Percentiles rank a stretch among this genome's conserved stretches.
Conservation (phyloP, 495 filamentous ascomycete genomes). For the Jackrogersella multiformis region DNA sequence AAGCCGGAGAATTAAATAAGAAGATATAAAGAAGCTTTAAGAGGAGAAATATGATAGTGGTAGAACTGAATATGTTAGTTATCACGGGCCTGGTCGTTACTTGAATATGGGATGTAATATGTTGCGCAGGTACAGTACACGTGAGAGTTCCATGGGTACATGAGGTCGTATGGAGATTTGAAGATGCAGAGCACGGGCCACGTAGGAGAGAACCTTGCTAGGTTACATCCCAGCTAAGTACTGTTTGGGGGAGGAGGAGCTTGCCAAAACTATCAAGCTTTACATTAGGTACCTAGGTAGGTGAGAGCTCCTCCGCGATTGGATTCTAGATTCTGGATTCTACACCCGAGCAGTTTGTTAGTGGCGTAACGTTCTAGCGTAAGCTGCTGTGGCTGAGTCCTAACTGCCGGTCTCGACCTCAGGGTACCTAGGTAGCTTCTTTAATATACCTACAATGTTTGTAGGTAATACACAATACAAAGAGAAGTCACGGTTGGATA, state of each 20-base stretch:
- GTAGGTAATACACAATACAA: no score
- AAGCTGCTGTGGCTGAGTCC: slow-evolving; percentile 14
- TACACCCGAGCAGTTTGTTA: neutral
- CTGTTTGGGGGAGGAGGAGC: slow-evolving; percentile 3
- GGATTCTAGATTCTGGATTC: neutral
- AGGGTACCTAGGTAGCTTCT: no score
- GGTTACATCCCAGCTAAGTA: neutral
- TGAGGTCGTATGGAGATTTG: slow-evolving; percentile 23
- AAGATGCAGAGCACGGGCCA: slow-evolving; percentile 9
- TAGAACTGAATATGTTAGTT: slow-evolving; percentile 11
- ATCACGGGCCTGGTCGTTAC: slow-evolving; percentile 16
- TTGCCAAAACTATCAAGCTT: neutral
- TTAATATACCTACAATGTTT: no score
- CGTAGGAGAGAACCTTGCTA: slow-evolving; percentile 2
- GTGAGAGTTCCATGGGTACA: slow-evolving; percentile 39
- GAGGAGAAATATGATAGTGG: slow-evolving; percentile 1
- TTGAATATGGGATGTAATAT: slow-evolving; percentile 25
- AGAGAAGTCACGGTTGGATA: slow-evolving; percentile 20
- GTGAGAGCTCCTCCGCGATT: neutral
- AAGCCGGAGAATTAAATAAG: slow-evolving; percentile 13
- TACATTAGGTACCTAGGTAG: neutral
- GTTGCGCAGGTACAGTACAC: slow-evolving; percentile 41
- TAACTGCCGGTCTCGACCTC: slow-evolving; percentile 7
- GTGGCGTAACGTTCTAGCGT: slow-evolving; percentile 13
- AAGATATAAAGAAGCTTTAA: slow-evolving; percentile 12